Percentiles rank a stretch among this genome's conserved stretches.
phyloP scores from a whole-genome alignment of 1,284 basidiomycete genomes.

The Tilletia caries region DNA sequence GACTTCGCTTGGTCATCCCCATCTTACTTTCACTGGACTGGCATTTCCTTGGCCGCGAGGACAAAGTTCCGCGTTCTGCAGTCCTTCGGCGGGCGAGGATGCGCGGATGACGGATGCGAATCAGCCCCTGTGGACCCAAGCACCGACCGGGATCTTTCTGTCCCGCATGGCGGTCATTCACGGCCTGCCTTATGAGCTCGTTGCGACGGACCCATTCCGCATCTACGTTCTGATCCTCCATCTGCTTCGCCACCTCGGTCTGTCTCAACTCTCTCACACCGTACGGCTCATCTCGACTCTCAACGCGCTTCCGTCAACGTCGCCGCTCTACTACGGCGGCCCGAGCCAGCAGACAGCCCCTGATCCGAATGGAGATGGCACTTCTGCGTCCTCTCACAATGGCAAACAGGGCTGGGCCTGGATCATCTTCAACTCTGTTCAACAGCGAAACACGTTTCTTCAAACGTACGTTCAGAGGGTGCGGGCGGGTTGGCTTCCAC shows the following conservation, averaged over 20 bases:
- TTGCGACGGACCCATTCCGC: slow-evolving; percentile 5
- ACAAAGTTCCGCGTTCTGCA: background rate
- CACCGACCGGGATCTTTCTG: background rate
- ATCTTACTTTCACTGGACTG: background rate
- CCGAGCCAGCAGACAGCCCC: background rate
- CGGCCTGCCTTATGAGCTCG: background rate
- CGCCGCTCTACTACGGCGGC: too few species aligned
- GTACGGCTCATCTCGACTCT: slow-evolving; percentile 1
- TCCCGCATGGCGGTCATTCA: slow-evolving; percentile 9
- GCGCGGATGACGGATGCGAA: too few species aligned
- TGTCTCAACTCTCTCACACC: slow-evolving; percentile 1
- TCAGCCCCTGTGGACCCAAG: background rate
- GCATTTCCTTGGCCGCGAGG: slow-evolving; percentile 1
- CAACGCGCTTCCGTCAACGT: background rate
- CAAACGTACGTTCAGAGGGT: background rate
- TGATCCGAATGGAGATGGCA: background rate
- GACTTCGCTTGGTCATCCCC: background rate
- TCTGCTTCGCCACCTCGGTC: background rate
- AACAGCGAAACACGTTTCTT: background rate
- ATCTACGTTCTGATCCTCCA: slow-evolving; percentile 5
- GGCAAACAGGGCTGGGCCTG: background rate
- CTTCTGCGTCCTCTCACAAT: background rate
- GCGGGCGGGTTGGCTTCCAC: background rate
- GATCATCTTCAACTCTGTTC: slow-evolving; percentile 2
- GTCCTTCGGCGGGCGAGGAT: too few species aligned